A percentile compares a stretch with the other conserved stretches of the same genome.
phyloP scores from a whole-genome alignment of 1,284 basidiomycete species.

The Earliella scabrosa region DNA sequence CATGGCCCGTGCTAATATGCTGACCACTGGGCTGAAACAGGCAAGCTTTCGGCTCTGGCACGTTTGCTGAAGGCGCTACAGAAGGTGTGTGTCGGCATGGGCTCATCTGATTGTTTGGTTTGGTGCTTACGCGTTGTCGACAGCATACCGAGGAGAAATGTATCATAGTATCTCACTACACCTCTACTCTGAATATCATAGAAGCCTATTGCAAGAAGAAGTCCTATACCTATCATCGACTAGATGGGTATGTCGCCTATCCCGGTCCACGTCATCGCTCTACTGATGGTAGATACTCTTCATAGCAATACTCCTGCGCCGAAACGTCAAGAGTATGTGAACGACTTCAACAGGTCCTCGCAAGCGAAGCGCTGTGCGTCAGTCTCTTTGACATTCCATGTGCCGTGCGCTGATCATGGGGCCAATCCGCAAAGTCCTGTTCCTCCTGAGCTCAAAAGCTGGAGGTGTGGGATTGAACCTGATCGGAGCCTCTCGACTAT shows the following conservation, averaged over 20 bases:
- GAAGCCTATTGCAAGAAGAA: constrained; percentile 84
- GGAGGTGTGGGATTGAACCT: constrained; percentile 96
- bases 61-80: constrained; percentile 72
- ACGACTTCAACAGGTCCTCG: constrained; percentile 78
- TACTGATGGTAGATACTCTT: constrained; percentile 6
- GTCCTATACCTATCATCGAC: constrained; percentile 80
- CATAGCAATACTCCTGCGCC: constrained; percentile 76
- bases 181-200: constrained; percentile 90
- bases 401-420: too few species aligned
- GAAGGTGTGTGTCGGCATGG: constrained; percentile 44
- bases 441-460: constrained; percentile 93
- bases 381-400: too few species aligned
- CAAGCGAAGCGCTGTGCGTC: constrained; percentile 69
- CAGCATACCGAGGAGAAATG: constrained; percentile 90
- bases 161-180: constrained; percentile 90
- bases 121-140: constrained; percentile 5
- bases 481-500: constrained; percentile 86
- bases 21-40: constrained; percentile 42
- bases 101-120: neutral
- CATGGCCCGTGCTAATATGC: neutral
- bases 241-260: constrained; percentile 76
- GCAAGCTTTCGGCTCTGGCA: constrained; percentile 82
- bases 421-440: too few species aligned
- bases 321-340: constrained; percentile 85
- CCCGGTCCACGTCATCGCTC: neutral